Evolutionary conservation across 1,284 basidiomycete species (phyloP).

Genomic region (Veloboletus limbatus): DNA sequence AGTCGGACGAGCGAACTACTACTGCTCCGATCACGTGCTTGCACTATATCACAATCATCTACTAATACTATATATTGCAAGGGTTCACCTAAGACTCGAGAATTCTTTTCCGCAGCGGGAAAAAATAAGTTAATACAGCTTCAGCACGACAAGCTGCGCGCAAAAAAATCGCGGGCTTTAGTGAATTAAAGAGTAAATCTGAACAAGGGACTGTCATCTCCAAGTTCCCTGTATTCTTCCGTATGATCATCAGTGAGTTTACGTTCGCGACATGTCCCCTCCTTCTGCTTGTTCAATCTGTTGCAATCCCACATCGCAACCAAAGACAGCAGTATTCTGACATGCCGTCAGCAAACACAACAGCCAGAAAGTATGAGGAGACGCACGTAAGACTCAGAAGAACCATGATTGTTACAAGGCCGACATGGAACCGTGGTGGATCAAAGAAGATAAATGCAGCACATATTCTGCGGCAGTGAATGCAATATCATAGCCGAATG

Average conservation of each 20-base stretch:
- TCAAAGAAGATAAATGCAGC: slow-evolving; percentile 44
- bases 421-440: slow-evolving; percentile 45
- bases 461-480: slow-evolving; percentile 34
- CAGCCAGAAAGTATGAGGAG: neutral
- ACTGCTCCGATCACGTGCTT: neutral
- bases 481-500: neutral
- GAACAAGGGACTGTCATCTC: too few species aligned
- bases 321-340: slow-evolving; percentile 30
- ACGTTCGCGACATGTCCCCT: slow-evolving; percentile 35
- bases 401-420: slow-evolving; percentile 44
- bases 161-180: neutral
- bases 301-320: too few species aligned
- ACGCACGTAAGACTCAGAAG: slow-evolving; percentile 3
- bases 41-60: neutral
- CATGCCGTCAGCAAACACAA: slow-evolving; percentile 1
- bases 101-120: too few species aligned
- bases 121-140: neutral
- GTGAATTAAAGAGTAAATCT: slow-evolving; percentile 7
- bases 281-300: too few species aligned
- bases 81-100: too few species aligned
- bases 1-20: neutral
- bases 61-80: too few species aligned
- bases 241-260: slow-evolving; percentile 37
- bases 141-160: too few species aligned
- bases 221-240: too few species aligned